Evolutionary conservation across 2,329 filamentous ascomycete genomes (phyloP), one percentile per base, ranked within the genome.

Genomic region (Diaporthe vaccinii): DNA sequence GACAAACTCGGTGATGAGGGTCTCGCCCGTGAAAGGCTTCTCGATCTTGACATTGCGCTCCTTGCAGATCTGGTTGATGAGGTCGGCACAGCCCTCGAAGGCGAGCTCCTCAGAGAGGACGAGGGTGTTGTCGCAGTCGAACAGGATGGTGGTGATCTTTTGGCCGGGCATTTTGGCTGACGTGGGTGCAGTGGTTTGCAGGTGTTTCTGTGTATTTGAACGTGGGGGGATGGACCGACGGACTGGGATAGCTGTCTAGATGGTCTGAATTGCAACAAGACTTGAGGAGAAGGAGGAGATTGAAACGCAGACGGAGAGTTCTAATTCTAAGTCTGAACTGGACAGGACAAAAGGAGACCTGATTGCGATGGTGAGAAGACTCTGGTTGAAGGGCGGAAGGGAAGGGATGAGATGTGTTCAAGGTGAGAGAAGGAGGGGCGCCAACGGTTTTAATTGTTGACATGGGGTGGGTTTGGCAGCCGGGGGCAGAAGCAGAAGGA

Each of bases 61-160:
- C 80, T 89, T 88, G 83, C 96, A 91, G 83, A 98, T 94, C 84
- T 95, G 89, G 86, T 98, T 98, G 88, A 95, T 93, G 78, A 98
- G 92, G 76, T 94, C 93, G 81, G 95, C 94, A 85, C 95, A 98
- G 79, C 94, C 95, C 86, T 96, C 94, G 84, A 98, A 98, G 83
- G 95, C 95, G 80, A 98, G 90, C 81, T 94, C 92, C 88, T 98
- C 96, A 73, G 95, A 97, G 80, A 97, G 91, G 83, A 97, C 95
- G 83, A 98, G 94, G 78, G 95, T 98, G 90, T 98, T 98, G 91
- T 98, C 91, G 85, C 90, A 92, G 84, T 95, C 93, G 84, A 95
- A 93, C 80, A 95, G 89, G 82, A 95, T 87, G 78, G 93, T 90
- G 74, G 88, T 94, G 85, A 94, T 93, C 89, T 92, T 77, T 44